phyloP scores from a whole-genome alignment of 371 early-diverging fungal genomes.

The Mucor saturninus region DNA sequence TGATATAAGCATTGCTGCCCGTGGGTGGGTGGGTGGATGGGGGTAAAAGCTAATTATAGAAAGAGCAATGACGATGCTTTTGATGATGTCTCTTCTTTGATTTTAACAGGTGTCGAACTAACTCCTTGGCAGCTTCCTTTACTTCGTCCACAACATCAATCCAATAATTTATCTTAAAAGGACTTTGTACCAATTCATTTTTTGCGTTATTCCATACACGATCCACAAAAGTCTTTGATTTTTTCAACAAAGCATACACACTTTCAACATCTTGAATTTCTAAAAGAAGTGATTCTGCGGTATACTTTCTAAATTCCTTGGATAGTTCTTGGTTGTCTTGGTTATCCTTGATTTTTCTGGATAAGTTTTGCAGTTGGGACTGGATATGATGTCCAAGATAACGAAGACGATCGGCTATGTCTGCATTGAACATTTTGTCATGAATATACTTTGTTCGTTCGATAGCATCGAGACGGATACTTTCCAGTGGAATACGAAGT shows the following conservation, averaged over 20 bases:
- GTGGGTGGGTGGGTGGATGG: not conserved
- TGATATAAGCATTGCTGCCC: not conserved
- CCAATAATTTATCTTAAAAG: conserved; percentile 21
- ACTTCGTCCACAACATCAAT: conserved; percentile 18
- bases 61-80: not conserved
- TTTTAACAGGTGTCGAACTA: conserved; percentile 1
- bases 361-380: conserved; percentile 4
- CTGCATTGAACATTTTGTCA: conserved; percentile 4
- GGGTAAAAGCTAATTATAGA: not conserved
- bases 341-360: not conserved
- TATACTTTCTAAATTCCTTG: conserved; percentile 13
- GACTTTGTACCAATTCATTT: conserved; percentile 19
- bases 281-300: not conserved
- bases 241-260: conserved; percentile 1
- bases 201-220: conserved; percentile 19
- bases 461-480: conserved; percentile 20
- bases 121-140: conserved; percentile 7
- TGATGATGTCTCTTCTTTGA: too few relatives aligned
- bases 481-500: conserved; percentile 21
- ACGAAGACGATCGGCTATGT: conserved; percentile 1
- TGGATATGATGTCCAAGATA: conserved; percentile 11
- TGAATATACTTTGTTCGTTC: conserved; percentile 8
- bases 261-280: conserved; percentile 10
- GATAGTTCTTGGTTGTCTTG: not conserved
- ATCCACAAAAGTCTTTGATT: conserved; percentile 5